Percentiles rank a stretch among this genome's conserved stretches.
phyloP scores from a whole-genome alignment of 352 stramenopile species.

The Stramenopiles sp. region DNA sequence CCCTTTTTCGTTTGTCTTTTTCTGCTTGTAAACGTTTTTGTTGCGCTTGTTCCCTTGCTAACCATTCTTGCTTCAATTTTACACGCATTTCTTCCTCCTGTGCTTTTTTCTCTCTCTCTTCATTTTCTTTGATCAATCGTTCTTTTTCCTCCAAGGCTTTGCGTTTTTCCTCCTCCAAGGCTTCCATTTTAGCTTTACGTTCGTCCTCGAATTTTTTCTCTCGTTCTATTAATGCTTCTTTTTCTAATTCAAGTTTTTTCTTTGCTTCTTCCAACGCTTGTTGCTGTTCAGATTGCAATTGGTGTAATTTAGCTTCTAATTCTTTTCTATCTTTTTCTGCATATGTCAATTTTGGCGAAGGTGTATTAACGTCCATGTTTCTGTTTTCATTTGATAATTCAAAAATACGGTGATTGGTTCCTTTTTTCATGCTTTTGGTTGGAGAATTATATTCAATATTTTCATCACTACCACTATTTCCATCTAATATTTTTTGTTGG shows the following conservation, averaged over 20 bases:
- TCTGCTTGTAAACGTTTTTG: background rate
- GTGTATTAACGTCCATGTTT: background rate
- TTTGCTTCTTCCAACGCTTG: background rate
- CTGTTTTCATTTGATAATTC: background rate
- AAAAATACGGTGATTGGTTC: background rate
- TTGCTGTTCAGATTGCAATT: background rate
- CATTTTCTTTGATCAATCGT: background rate
- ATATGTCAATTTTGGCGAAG: background rate
- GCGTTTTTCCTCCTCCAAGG: background rate
- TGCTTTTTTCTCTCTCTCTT: background rate
- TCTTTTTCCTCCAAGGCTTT: background rate
- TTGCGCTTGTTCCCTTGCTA: background rate
- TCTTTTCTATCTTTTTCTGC: slow-evolving; percentile 2
- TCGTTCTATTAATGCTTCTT: background rate
- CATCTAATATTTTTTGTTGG: background rate
- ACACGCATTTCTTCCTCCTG: background rate
- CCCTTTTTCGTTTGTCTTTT: background rate
- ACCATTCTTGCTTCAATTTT: background rate
- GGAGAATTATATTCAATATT: background rate
- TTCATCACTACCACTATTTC: background rate
- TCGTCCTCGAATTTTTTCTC: background rate
- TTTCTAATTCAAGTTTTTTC: background rate
- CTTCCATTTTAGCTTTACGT: background rate
- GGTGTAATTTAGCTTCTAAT: background rate
- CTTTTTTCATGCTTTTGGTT: background rate